Evolutionary conservation across 192 early-diverging fungal species (phyloP), one percentile per base, ranked within the genome.

Genomic region (Allomyces arbusculus): DNA sequence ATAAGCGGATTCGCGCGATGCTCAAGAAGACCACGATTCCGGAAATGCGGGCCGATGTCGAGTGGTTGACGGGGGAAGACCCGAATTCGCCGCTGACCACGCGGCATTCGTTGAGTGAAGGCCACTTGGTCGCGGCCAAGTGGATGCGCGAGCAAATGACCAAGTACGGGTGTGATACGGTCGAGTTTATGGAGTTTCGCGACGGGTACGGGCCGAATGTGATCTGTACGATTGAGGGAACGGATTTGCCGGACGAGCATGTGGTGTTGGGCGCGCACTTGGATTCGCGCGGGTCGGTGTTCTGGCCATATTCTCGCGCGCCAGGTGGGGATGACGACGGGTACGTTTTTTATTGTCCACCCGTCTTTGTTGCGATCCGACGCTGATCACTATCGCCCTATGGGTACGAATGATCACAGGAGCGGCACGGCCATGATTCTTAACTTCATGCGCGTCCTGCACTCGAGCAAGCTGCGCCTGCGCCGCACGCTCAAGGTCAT

Each of bases 181-280:
- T 74, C 61, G 72, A 72, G 63, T 43, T 76, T 40, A 71, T 74
- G 69, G 26, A 19, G 12, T 76, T 73, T 44, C 67, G 63, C 33
- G 23, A 64, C 33, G 67, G 67, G 24, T 76, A 74, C 64, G 71
- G 71, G 61, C 75, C 75, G 50, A 76, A 76, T n/a, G 75, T 76
- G 45, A 68, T 76, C 65, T 76, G 75, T 63, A 73, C 67, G 5
- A 74, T 76, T 62, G 69, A 63, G 61, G 75, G 75, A 7, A 76
- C 72, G 24, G 72, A 76, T 20, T 24, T 69, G 45, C 72, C 75
- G 9, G 44, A 69, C 44, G 75, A 76, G 66, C 75, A 69, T 68
- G 75, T 76, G 63, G 74, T 76, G 55, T 68, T 76, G 61, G 75
- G 75, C 23, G 75, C 75, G 0, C 75, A 76, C 70, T 72, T 74